Evolutionary conservation across 2,329 filamentous ascomycete genomes (phyloP), one percentile per base, ranked within the genome.

Genomic region (Ambrosiella cleistominuta): DNA sequence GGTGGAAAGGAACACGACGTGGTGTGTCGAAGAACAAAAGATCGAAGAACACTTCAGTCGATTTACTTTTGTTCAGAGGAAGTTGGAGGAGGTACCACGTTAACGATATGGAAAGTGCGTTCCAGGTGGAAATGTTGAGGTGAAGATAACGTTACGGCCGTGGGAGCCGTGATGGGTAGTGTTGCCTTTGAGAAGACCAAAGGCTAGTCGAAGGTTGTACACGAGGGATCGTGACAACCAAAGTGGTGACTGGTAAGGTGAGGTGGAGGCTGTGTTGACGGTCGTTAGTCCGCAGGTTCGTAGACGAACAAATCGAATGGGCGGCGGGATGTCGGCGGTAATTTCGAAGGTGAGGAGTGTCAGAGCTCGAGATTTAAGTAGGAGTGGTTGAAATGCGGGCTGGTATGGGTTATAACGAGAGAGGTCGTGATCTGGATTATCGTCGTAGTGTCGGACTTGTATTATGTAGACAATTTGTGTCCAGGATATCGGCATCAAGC

Each of bases 91-190:
- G 80, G 80, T 62, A 76, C 75, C 58, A 73, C 74, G 78, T 82
- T 82, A 77, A 82, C 79, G 72, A 81, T 82, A 72, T 83, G 79
- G 64, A 78, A 75, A 66, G 77, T 76, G 71, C 80, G 77, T 70
- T 77, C 75, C 70, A 80, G 72, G 72, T 78, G 78, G 78, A 81
- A 83, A 83, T 83, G 77, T 81, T 83, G 79, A 71, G 82, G 78
- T 75, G 77, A 79, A 69, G 81, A 74, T 69, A 80, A 73, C 67
- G 68, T 73, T 63, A 78, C 78, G 80, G 80, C 79, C 73, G 67
- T 69, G 67, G 71, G 72, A 82, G 80, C 81, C 81, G 81, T 83
- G 69, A 67, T 82, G 70, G 64, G 66, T 64, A 64, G 60, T 64
- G 67, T 68, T 75, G 79, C 80, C 80, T 83, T 83, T 83, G 79